phyloP scores from a whole-genome alignment of 306 rosid genomes.

The Geum urbanum region DNA sequence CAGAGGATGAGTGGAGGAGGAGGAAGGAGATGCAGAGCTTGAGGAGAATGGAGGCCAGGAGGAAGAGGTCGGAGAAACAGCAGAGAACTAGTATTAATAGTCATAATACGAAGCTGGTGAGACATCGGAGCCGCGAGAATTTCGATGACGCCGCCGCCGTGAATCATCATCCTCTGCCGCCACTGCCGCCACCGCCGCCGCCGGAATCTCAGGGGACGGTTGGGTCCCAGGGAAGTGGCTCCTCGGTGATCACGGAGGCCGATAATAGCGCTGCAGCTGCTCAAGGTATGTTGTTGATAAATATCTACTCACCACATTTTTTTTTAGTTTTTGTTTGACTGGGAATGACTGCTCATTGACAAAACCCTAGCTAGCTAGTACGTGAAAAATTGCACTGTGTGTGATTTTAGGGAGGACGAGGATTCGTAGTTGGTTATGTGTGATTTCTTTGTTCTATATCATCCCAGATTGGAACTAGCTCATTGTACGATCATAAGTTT shows the following conservation, averaged over 20 bases:
- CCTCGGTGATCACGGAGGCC: slow-evolving; percentile 45
- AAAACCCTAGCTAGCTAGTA: too few species aligned
- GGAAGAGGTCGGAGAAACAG: slow-evolving; percentile 71
- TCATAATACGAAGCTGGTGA: slow-evolving; percentile 30
- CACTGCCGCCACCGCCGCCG: slow-evolving; percentile 9
- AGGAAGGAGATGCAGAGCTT: slow-evolving; percentile 74
- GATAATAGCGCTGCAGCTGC: slow-evolving; percentile 29
- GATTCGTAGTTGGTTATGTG: too few species aligned
- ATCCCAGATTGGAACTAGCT: too few species aligned
- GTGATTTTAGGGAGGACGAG: too few species aligned
- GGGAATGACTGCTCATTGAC: background rate
- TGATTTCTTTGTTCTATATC: too few species aligned
- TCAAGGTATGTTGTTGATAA: slow-evolving; percentile 32
- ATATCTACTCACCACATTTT: background rate
- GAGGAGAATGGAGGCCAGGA: slow-evolving; percentile 66
- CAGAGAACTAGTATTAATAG: slow-evolving; percentile 28
- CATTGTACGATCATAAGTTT: too few species aligned
- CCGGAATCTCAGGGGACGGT: slow-evolving; percentile 31
- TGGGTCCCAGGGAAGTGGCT: slow-evolving; percentile 50
- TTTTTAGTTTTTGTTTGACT: background rate
- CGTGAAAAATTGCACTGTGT: too few species aligned
- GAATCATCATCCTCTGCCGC: background rate
- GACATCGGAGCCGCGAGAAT: slow-evolving; percentile 36
- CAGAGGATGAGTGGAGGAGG: slow-evolving; percentile 59
- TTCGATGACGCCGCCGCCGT: slow-evolving; percentile 6